Conservation (phyloP, 495 filamentous ascomycete species). For the Apiosordaria backusii region DNA sequence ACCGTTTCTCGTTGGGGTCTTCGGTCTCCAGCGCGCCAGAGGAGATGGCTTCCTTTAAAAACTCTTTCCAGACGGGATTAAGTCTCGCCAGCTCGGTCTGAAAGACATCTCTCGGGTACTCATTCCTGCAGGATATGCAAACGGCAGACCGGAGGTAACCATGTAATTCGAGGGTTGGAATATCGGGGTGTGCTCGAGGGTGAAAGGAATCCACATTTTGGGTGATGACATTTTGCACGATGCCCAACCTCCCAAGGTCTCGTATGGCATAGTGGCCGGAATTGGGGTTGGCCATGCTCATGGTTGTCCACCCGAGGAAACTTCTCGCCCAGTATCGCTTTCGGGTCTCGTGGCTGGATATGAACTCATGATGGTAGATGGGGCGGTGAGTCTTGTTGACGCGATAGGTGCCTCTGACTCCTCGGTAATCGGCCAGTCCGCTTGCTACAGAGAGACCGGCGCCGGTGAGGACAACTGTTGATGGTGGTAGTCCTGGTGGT, state of each 20-base stretch:
- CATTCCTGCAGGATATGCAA: slow-evolving; percentile 72
- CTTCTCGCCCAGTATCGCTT: slow-evolving; percentile 96
- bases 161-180: slow-evolving; percentile 81
- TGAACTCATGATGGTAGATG: slow-evolving; percentile 90
- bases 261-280: slow-evolving; percentile 71
- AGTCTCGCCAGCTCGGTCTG: slow-evolving; percentile 71
- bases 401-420: slow-evolving; percentile 84
- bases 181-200: slow-evolving; percentile 64
- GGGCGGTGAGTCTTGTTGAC: slow-evolving; percentile 85
- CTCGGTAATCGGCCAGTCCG: slow-evolving; percentile 89
- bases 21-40: slow-evolving; percentile 74
- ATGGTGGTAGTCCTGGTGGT: slow-evolving; percentile 40
- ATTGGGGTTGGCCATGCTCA: slow-evolving; percentile 77
- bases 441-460: slow-evolving; percentile 93
- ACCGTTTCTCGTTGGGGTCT: slow-evolving; percentile 64
- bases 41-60: slow-evolving; percentile 65
- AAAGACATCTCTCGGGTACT: slow-evolving; percentile 65
- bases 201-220: slow-evolving; percentile 98
- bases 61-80: slow-evolving; percentile 83
- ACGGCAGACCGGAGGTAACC: slow-evolving; percentile 78
- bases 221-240: slow-evolving; percentile 76
- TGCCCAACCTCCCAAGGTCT: slow-evolving; percentile 64
- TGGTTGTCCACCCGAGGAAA: slow-evolving; percentile 84
- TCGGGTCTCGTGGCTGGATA: slow-evolving; percentile 74
- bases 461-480: slow-evolving; percentile 75